Evolutionary conservation across 2,329 filamentous ascomycete species (phyloP), one percentile per base, ranked within the genome.

Genomic region (Tolypocladium endophyticum): DNA sequence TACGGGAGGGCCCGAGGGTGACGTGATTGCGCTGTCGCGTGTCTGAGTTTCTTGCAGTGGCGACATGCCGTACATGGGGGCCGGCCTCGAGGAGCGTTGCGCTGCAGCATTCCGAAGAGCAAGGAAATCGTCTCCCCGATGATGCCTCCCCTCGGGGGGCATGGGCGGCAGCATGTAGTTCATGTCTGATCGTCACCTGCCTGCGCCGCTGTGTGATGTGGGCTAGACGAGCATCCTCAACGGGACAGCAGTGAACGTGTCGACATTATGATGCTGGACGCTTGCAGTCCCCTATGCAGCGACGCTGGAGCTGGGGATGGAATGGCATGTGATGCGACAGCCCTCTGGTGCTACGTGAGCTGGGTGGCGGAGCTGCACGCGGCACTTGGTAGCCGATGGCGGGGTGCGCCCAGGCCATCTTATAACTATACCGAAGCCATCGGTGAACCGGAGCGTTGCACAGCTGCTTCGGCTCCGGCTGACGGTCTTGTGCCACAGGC

Each of bases 1-100:
- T 23, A 71, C 67, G 28, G 70, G 61, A 20, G 68, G 59, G 20
- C 61, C 62, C 2, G 68, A 61, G 2, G 59, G 39, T 8, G 63
- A 58, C 16, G 62, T 38, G 33, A 55, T 52, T 45, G 39, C 14
- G 58, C 61, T 56, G 59, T 66, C 56, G 60, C 61, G 67, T 56
- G 38, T 14, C 52, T 35, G 47, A 11, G 14, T n/a, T 7, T 61
- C 54, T 14, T 38, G 55, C 33, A 55, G 39, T 7, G 50, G 12
- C 57, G 45, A 30, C 20, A 47, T n/a, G 14, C 35, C 58, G 12
- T 65, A 57, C 54, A 57, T 54, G 56, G 39, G 35, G 20, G 30
- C 36, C 11, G 55, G 43, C 20, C 45, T 61, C n/a, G 55, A 47
- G n/a, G n/a, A 33, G 2, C 38, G 61, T 50, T 23, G 57, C 16